Conservation (phyloP, 2,329 filamentous ascomycete species). For the Colletotrichum sp. region DNA sequence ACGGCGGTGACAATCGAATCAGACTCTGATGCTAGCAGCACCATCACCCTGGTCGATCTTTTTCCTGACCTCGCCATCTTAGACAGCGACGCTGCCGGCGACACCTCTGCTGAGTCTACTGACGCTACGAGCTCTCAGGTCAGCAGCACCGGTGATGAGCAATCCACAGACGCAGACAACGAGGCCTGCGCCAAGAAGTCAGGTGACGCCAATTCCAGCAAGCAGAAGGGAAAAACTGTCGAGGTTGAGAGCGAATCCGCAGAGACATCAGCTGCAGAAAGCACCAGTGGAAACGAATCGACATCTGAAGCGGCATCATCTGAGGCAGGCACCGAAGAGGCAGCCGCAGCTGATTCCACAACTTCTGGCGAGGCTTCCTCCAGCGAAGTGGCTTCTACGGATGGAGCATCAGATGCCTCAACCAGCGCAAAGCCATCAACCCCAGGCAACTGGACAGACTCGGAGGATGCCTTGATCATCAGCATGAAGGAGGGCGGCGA, state of each 20-base stretch:
- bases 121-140: background rate
- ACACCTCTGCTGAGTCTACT: conserved; percentile 1
- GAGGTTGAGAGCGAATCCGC: background rate
- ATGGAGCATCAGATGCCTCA: background rate
- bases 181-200: background rate
- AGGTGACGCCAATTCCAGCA: background rate
- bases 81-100: background rate
- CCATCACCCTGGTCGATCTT: conserved; percentile 3
- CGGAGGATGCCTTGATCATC: conserved; percentile 37
- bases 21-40: background rate
- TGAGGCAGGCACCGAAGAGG: background rate
- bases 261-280: background rate
- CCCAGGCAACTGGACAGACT: conserved; percentile 32
- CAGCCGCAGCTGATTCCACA: background rate
- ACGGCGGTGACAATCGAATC: background rate
- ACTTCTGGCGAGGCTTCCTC: conserved; percentile 1
- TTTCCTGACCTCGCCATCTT: background rate
- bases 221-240: background rate
- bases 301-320: background rate
- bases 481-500: conserved; percentile 35
- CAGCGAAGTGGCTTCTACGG: background rate
- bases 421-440: background rate
- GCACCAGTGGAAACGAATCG: background rate
- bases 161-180: background rate
- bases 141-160: background rate